Conservation (phyloP, 345 rosid species). For the Arabidopsis suecica region DNA sequence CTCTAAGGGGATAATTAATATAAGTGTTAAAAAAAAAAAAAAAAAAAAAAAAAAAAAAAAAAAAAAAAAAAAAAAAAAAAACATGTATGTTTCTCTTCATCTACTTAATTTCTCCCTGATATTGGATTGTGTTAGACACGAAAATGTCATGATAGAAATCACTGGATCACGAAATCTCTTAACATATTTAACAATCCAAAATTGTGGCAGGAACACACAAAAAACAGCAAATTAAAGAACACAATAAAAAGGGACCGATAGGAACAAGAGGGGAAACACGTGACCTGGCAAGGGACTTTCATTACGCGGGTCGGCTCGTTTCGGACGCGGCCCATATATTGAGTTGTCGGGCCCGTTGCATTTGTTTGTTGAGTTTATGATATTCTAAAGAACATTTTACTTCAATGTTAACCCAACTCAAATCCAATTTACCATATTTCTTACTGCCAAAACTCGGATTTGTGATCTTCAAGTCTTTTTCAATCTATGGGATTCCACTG, state of each 20-base stretch:
- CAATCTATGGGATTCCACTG: not conserved
- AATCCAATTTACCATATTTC: not conserved
- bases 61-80: too few species aligned
- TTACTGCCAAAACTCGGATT: not conserved
- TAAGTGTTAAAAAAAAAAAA: too few species aligned
- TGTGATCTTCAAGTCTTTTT: not conserved
- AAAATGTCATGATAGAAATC: too few species aligned
- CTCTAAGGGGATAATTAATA: too few species aligned
- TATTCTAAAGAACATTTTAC: not conserved
- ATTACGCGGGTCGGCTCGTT: not conserved
- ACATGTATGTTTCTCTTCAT: too few species aligned
- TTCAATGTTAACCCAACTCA: not conserved
- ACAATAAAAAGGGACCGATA: not conserved
- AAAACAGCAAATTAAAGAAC: not conserved
- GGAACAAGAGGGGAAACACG: conserved; percentile 5
- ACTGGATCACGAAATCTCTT: too few species aligned
- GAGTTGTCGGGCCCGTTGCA: not conserved
- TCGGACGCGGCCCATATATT: conserved; percentile 5
- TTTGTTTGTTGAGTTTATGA: not conserved
- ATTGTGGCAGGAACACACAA: too few species aligned
- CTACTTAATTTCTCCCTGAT: too few species aligned
- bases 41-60: too few species aligned
- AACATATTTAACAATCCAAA: too few species aligned
- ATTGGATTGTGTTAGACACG: too few species aligned
- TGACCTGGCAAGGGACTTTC: not conserved